A percentile compares a stretch with the other conserved stretches of the same genome.
Conservation (phyloP, 495 filamentous ascomycete genomes). For the Eremomyces bilateralis region DNA sequence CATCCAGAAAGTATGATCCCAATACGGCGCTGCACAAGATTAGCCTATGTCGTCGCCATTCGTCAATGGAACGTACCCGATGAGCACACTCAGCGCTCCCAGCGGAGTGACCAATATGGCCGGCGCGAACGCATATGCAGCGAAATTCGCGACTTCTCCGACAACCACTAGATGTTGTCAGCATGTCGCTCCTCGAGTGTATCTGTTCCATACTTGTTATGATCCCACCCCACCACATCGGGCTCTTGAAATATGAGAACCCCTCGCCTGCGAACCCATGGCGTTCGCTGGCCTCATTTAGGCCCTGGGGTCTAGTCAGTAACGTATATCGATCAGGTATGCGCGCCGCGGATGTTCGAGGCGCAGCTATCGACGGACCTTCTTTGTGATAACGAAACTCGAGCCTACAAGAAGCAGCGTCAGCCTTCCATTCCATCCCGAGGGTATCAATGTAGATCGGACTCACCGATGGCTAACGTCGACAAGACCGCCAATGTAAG, state of each 20-base stretch:
- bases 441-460: conserved; percentile 2
- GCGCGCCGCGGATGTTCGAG: too few species aligned
- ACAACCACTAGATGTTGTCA: conserved; percentile 34
- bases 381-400: conserved; percentile 88
- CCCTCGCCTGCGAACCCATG: conserved; percentile 96
- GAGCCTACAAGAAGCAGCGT: conserved; percentile 32
- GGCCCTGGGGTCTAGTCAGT: conserved; percentile 32
- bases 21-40: conserved; percentile 42
- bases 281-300: conserved; percentile 69
- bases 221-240: conserved; percentile 91
- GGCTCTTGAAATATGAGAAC: conserved; percentile 76
- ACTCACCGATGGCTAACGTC: conserved; percentile 80
- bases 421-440: conserved; percentile 9
- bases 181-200: background rate
- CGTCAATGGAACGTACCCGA: conserved; percentile 35
- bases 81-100: conserved; percentile 80
- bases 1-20: conserved; percentile 81
- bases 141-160: conserved; percentile 89
- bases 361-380: conserved; percentile 32
- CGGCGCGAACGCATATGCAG: conserved; percentile 92
- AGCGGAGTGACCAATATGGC: conserved; percentile 92
- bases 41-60: background rate
- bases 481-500: conserved; percentile 73
- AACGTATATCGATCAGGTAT: background rate
- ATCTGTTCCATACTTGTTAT: conserved; percentile 38